Evolutionary conservation across 2,329 filamentous ascomycete genomes (phyloP), one percentile per base, ranked within the genome.

Genomic region (Colletotrichum horii): DNA sequence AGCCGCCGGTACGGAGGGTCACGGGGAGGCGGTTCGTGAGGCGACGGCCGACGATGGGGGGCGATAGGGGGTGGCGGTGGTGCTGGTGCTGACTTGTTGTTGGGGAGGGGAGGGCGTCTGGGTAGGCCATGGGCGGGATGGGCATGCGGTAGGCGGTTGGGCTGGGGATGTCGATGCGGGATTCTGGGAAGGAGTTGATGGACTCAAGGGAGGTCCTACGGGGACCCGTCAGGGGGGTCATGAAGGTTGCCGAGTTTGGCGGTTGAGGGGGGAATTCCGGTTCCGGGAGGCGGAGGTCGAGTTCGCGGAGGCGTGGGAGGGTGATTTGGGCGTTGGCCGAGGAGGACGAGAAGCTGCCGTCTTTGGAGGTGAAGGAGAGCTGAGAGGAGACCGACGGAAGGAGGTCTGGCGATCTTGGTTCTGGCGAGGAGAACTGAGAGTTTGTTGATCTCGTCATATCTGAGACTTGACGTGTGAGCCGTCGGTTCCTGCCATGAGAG

Each of bases 251-350:
- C n/a, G 74, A 43, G 38, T 55, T 75, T 38, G 67, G 36, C 22
- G 58, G 34, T 32, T 36, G 56, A 14, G 74, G 36, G 34, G 65
- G 12, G 48, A 76, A 69, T n/a, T 76, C 74, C 34, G 70, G 58
- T 34, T 76, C 74, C 32, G 71, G 74, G 14, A 72, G 74, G 28
- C 74, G 58, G 14, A 76, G 66, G 26, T 78, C 77, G 38, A 78
- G 72, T 52, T 77, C 77, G 15, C 72, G 72, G 26, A 78, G 72
- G 14, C 77, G 72, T 22, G 77, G 77, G n/a, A 78, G 72, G 22
- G 75, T 76, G 22, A 76, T 62, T 9, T 71, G 65, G 69, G 71
- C 36, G 24, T 43, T 62, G 34, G 52, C 55, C 36, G 32, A 52
- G n/a, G 43, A 48, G 43, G 43, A 52, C n/a, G 43, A 52, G 43